Conservation (phyloP, 768 basidiomycete species). For the Pulveroboletus sp. region DNA sequence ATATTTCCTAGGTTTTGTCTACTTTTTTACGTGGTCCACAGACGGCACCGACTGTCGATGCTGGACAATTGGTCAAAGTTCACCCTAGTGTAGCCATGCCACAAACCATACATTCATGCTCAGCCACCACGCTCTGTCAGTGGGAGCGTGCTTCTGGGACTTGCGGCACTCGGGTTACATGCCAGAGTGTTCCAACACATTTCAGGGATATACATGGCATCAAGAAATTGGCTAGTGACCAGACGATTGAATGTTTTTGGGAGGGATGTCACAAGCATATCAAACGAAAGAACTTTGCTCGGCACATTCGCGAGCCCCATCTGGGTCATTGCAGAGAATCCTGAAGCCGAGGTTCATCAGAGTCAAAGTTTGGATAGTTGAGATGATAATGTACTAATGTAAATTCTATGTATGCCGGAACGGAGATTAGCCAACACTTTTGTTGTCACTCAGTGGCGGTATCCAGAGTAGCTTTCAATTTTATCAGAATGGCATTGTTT, state of each 20-base stretch:
- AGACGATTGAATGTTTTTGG: background rate
- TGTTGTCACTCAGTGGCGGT: no score
- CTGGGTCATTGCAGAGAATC: background rate
- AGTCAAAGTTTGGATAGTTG: no score
- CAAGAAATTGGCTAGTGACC: background rate
- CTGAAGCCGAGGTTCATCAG: background rate
- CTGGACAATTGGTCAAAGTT: no score
- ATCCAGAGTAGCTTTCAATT: no score
- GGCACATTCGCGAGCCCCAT: background rate
- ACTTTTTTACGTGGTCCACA: no score
- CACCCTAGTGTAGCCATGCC: no score
- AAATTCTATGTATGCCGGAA: no score
- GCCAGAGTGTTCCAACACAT: background rate
- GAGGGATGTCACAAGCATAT: background rate
- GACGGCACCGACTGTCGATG: no score
- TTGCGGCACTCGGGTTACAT: background rate
- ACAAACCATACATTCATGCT: background rate
- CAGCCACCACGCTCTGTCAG: background rate
- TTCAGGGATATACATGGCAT: background rate
- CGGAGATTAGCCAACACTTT: no score
- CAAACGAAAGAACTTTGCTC: background rate
- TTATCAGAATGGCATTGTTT: no score
- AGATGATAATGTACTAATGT: no score
- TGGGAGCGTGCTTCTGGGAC: background rate
- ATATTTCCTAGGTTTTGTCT: no score